phyloP scores from a whole-genome alignment of 441 rosid species.

The Erodium moschatum region DNA sequence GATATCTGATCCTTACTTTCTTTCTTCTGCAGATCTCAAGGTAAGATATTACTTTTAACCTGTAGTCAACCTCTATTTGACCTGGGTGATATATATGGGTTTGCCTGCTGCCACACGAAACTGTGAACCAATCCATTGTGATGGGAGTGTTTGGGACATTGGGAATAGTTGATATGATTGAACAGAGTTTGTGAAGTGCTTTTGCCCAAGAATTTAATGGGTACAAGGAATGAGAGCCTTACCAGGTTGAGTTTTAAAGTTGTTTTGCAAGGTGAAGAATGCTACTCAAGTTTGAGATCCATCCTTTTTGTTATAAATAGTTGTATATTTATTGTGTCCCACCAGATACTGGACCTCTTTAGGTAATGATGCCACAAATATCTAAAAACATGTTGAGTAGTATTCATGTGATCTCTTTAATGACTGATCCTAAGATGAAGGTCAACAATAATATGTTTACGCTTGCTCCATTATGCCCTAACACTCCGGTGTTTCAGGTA shows the following conservation, averaged over 20 bases:
- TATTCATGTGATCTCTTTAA: background rate
- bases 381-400: background rate
- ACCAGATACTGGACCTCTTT: background rate
- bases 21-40: conserved; percentile 44
- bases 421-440: background rate
- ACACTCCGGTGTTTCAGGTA: conserved; percentile 52
- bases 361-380: background rate
- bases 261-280: background rate
- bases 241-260: background rate
- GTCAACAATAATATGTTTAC: background rate
- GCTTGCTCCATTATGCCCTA: background rate
- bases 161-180: background rate
- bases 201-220: background rate
- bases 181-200: background rate
- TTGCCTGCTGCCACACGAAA: background rate
- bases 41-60: conserved; percentile 31
- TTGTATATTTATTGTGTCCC: background rate
- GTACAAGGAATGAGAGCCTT: background rate
- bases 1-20: conserved; percentile 4
- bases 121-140: background rate
- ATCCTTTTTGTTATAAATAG: background rate
- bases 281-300: background rate
- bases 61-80: conserved; percentile 11
- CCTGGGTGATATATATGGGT: conserved; percentile 19
- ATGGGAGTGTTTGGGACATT: background rate